Percentiles rank a stretch among this genome's conserved stretches.
phyloP scores from a whole-genome alignment of 768 basidiomycete genomes.

The Suillus tomentosus region DNA sequence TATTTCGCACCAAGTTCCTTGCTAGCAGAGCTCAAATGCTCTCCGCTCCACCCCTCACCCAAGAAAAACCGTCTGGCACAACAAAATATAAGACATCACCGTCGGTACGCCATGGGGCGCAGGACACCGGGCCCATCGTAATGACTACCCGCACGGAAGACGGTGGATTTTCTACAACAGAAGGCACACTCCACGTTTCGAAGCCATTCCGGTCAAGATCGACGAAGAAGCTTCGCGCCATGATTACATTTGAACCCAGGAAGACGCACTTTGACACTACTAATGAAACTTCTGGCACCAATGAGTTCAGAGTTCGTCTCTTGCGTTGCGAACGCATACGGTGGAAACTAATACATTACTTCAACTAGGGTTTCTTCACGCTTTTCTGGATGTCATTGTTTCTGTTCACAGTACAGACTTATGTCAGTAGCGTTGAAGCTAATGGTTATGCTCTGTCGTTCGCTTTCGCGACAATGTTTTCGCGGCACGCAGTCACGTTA shows the following conservation, averaged over 20 bases:
- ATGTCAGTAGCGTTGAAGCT: slow-evolving; percentile 74
- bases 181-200: slow-evolving; percentile 73
- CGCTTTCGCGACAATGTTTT: slow-evolving; percentile 84
- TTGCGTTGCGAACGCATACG: background rate
- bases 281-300: slow-evolving; percentile 70
- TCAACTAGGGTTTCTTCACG: slow-evolving; percentile 86
- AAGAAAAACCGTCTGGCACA: background rate
- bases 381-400: slow-evolving; percentile 94
- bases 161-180: slow-evolving; percentile 48
- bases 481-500: slow-evolving; percentile 78
- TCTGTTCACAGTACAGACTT: slow-evolving; percentile 77
- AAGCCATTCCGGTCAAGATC: slow-evolving; percentile 73
- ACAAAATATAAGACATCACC: slow-evolving; percentile 12
- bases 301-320: slow-evolving; percentile 76
- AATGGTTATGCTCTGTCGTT: slow-evolving; percentile 78
- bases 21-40: background rate
- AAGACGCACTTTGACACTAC: slow-evolving; percentile 82
- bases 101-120: background rate
- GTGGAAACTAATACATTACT: slow-evolving; percentile 1
- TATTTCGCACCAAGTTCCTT: background rate
- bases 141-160: slow-evolving; percentile 17
- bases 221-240: slow-evolving; percentile 77
- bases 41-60: background rate
- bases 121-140: background rate
- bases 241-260: slow-evolving; percentile 85